Conservation (phyloP, 1,284 basidiomycete genomes). For the Tremellales sp. region DNA sequence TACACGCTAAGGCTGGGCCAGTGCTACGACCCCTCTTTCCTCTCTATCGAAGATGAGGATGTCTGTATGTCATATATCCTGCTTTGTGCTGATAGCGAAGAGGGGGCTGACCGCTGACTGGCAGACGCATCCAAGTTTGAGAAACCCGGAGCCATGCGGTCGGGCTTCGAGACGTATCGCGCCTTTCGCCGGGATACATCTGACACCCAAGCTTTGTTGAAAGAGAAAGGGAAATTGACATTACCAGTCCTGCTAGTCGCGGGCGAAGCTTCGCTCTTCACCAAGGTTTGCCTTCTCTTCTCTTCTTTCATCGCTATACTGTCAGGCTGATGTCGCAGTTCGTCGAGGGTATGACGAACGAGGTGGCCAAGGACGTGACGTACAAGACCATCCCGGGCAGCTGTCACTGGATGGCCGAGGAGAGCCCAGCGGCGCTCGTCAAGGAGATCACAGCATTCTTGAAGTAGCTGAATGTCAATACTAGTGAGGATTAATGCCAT, state of each 20-base stretch:
- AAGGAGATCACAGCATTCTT: conserved; percentile 11
- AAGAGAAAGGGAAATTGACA: conserved; percentile 9
- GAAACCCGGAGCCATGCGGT: conserved; percentile 19
- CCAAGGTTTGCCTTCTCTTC: conserved; percentile 5
- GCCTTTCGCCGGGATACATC: conserved; percentile 18
- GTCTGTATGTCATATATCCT: conserved; percentile 6
- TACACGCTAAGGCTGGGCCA: not conserved
- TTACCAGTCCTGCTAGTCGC: conserved; percentile 17
- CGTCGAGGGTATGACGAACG: conserved; percentile 13
- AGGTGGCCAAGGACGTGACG: conserved; percentile 18
- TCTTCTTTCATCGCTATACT: not conserved
- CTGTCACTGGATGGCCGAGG: conserved; percentile 26
- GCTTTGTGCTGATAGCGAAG: not conserved
- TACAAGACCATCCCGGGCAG: conserved; percentile 11
- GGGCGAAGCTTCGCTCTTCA: conserved; percentile 16
- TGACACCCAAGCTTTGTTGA: conserved; percentile 12
- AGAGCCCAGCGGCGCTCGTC: conserved; percentile 23
- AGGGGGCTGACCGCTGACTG: not conserved
- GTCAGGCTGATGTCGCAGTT: conserved; percentile 2
- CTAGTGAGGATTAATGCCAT: no score
- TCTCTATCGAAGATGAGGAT: conserved; percentile 11
- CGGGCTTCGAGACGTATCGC: conserved; percentile 26
- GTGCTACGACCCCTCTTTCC: conserved; percentile 15
- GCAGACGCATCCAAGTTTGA: conserved; percentile 13
- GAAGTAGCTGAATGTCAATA: not conserved